These are phyloP conservation scores for Cladophialophora carrionii DNA, from an alignment of 2,329 filamentous ascomycete species.

Conservation along the genomic window DNA sequence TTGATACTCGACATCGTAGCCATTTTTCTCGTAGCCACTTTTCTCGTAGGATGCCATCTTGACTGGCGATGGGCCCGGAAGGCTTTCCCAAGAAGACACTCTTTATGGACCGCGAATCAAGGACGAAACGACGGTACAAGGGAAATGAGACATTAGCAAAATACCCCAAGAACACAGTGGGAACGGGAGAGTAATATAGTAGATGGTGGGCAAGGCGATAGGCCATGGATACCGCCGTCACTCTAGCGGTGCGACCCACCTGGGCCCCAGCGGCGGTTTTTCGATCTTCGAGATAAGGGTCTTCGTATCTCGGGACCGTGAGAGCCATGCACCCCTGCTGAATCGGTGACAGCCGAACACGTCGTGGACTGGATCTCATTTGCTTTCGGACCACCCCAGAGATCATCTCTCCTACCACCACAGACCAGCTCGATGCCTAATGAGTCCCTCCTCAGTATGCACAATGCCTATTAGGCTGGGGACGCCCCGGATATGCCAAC, in stretches of 20 bases:
- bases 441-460: too few species aligned
- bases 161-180: background rate
- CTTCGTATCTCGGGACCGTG: background rate
- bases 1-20: slow-evolving; percentile 33
- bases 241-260: slow-evolving; percentile 8
- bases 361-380: too few species aligned
- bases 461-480: background rate
- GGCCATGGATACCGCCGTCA: slow-evolving; percentile 7
- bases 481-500: too few species aligned
- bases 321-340: background rate
- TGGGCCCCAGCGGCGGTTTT: background rate
- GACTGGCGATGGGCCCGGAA: background rate
- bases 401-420: background rate
- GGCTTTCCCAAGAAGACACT: background rate
- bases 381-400: background rate
- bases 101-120: background rate
- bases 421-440: too few species aligned
- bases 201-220: background rate
- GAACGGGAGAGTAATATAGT: slow-evolving; percentile 12
- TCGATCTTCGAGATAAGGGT: slow-evolving; percentile 17
- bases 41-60: slow-evolving; percentile 29
- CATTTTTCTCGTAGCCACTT: slow-evolving; percentile 17
- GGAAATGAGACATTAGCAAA: background rate
- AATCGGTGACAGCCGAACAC: background rate
- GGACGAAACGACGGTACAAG: background rate